phyloP scores from a whole-genome alignment of 1,284 basidiomycete species.

The Vanrija sp. region DNA sequence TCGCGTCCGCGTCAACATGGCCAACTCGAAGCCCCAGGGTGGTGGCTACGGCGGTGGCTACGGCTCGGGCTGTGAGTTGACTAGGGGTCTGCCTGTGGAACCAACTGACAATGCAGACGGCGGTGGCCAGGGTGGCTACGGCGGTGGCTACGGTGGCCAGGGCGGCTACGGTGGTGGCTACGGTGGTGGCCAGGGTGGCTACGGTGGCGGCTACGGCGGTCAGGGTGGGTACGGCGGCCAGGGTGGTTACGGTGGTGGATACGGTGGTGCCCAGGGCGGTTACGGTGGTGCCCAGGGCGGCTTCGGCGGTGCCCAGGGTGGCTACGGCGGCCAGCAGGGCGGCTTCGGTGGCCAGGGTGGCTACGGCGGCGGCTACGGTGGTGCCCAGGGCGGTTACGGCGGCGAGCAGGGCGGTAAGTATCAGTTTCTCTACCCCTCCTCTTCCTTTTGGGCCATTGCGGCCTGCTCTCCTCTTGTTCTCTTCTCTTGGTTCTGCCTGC shows the following conservation, averaged over 20 bases:
- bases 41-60: conserved; percentile 50
- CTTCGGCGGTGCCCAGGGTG: conserved; percentile 31
- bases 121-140: conserved; percentile 41
- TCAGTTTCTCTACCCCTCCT: not conserved
- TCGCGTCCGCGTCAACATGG: conserved; percentile 84
- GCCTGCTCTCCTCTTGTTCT: not conserved
- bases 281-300: conserved; percentile 47
- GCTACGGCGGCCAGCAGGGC: conserved; percentile 36
- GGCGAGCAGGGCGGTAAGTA: conserved; percentile 24
- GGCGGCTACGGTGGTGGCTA: conserved; percentile 15
- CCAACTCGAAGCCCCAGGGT: conserved; percentile 72
- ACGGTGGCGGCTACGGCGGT: conserved; percentile 43
- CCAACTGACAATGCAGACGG: conserved; percentile 19
- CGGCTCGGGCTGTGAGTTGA: conserved; percentile 42
- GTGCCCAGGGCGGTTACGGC: conserved; percentile 7
- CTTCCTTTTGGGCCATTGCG: not conserved
- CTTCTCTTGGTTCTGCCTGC: not conserved
- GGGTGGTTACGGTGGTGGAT: conserved; percentile 46
- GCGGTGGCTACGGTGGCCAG: conserved; percentile 27
- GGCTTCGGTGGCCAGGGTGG: conserved; percentile 36
- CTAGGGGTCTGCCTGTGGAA: not conserved
- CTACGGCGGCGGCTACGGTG: conserved; percentile 20
- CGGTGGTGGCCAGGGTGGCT: conserved; percentile 38
- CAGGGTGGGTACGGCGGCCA: conserved; percentile 43
- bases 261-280: conserved; percentile 44